Evolutionary conservation across 371 early-diverging fungal genomes (phyloP).

Genomic region (Haplosporangium sp.): DNA sequence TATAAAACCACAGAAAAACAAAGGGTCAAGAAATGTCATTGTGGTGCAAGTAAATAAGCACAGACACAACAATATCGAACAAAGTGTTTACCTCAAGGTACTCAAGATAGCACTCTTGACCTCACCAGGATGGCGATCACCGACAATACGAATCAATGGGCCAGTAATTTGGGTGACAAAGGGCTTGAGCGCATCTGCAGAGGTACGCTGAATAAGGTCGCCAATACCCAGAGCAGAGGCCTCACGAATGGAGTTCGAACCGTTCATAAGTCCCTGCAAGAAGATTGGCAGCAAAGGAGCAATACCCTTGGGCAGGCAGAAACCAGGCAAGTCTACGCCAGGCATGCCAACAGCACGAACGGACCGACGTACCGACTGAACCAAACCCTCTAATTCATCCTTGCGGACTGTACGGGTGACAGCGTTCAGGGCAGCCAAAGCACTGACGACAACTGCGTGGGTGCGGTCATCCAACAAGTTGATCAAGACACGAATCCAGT

Average conservation of each 20-base stretch:
- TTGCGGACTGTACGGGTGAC: slow-evolving; percentile 84
- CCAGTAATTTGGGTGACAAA: slow-evolving; percentile 97
- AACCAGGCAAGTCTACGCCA: slow-evolving; percentile 83
- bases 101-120: slow-evolving; percentile 93
- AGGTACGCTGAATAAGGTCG: slow-evolving; percentile 82
- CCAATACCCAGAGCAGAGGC: slow-evolving; percentile 87
- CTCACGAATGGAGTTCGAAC: slow-evolving; percentile 86
- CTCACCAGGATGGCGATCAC: slow-evolving; percentile 91
- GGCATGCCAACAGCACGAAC: slow-evolving; percentile 70
- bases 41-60: too few species aligned
- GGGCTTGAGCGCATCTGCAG: slow-evolving; percentile 82
- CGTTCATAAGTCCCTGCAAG: slow-evolving; percentile 94
- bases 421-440: slow-evolving; percentile 85
- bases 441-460: slow-evolving; percentile 70
- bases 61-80: background rate
- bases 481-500: slow-evolving; percentile 87
- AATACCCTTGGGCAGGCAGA: slow-evolving; percentile 93
- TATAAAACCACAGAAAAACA: slow-evolving; percentile 25
- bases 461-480: slow-evolving; percentile 72
- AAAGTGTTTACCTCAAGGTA: slow-evolving; percentile 70
- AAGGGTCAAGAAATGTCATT: background rate
- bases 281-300: slow-evolving; percentile 91
- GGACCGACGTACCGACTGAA: slow-evolving; percentile 76
- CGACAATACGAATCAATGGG: slow-evolving; percentile 96
- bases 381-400: slow-evolving; percentile 87